These are phyloP conservation scores for Penicillium odoratum DNA, from an alignment of 495 filamentous ascomycete genomes.

Conservation along the genomic window DNA sequence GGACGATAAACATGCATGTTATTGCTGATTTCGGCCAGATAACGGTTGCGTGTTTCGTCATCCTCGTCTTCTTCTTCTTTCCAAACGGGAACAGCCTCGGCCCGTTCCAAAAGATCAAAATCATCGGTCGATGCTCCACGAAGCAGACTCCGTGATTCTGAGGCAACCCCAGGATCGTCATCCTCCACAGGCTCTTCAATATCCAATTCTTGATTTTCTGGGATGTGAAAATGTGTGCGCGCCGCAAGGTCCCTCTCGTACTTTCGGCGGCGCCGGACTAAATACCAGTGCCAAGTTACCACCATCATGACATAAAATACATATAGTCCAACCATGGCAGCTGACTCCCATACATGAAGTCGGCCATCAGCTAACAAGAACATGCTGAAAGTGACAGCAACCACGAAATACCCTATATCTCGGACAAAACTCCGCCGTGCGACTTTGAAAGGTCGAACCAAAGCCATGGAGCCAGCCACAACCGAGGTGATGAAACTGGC, in stretches of 20 bases:
- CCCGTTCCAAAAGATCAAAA: constrained; percentile 70
- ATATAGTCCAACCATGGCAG: constrained; percentile 89
- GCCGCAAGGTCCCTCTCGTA: constrained; percentile 66
- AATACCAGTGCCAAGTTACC: constrained; percentile 89
- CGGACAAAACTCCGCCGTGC: constrained; percentile 84
- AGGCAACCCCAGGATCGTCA: constrained; percentile 62
- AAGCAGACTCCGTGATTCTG: constrained; percentile 52
- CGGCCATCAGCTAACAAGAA: constrained; percentile 81
- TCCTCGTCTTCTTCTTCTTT: constrained; percentile 59
- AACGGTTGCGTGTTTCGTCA: constrained; percentile 67
- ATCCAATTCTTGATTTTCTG: constrained; percentile 69
- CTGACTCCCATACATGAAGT: constrained; percentile 85
- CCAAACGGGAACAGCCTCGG: constrained; percentile 44
- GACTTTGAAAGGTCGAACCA: constrained; percentile 91
- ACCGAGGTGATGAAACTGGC: constrained; percentile 96
- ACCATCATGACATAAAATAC: constrained; percentile 87
- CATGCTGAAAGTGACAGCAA: constrained; percentile 86
- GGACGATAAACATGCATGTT: constrained; percentile 90
- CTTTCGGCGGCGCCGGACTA: constrained; percentile 57
- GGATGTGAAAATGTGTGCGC: constrained; percentile 68
- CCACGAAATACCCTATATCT: constrained; percentile 91
- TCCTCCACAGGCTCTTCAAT: constrained; percentile 68
- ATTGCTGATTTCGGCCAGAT: constrained; percentile 80
- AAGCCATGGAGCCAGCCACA: constrained; percentile 96
- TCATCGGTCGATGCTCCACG: constrained; percentile 60